These are phyloP conservation scores for Amylocarpus encephaloides DNA, from an alignment of 2,329 filamentous ascomycete genomes.

Conservation along the genomic window DNA sequence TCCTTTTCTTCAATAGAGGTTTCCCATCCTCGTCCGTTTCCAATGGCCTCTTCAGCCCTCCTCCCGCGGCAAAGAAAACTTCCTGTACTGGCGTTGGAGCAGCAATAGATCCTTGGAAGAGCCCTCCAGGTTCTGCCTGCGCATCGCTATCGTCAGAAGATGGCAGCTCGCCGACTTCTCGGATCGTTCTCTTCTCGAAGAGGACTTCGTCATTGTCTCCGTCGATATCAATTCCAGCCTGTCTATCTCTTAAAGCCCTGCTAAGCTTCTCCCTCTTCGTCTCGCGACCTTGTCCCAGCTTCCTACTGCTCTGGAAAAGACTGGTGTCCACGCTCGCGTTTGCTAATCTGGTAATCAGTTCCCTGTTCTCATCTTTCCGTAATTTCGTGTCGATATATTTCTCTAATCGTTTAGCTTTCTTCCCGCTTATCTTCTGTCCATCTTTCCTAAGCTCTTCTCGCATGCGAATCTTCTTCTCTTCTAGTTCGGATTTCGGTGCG, in stretches of 20 bases:
- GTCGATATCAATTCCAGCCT: conserved; percentile 49
- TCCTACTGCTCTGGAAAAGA: conserved; percentile 69
- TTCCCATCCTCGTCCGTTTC: conserved; percentile 69
- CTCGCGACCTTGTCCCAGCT: conserved; percentile 65
- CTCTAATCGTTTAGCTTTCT: conserved; percentile 61
- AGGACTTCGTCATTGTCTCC: conserved; percentile 44
- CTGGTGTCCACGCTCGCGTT: conserved; percentile 75
- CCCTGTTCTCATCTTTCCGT: conserved; percentile 85
- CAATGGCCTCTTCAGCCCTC: conserved; percentile 80
- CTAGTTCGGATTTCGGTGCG: conserved; percentile 39
- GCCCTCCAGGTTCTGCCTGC: conserved; percentile 7
- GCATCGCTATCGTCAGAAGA: conserved; percentile 22
- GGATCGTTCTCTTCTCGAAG: conserved; percentile 38
- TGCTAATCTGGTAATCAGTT: conserved; percentile 76
- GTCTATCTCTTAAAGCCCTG: conserved; percentile 56
- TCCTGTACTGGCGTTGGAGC: conserved; percentile 6
- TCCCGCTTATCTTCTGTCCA: conserved; percentile 51
- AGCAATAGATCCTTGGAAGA: conserved; percentile 12
- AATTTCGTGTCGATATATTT: conserved; percentile 83
- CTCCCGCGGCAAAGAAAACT: conserved; percentile 46
- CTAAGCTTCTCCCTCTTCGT: conserved; percentile 64
- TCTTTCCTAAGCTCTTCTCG: conserved; percentile 47
- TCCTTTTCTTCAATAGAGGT: conserved; percentile 77
- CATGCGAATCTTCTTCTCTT: conserved; percentile 49
- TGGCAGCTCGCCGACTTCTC: conserved; percentile 30